A percentile compares a stretch with the other conserved stretches of the same genome.
Evolutionary conservation across 2,329 filamentous ascomycete species (phyloP).

Genomic region (Trichophyton verrucosum): DNA sequence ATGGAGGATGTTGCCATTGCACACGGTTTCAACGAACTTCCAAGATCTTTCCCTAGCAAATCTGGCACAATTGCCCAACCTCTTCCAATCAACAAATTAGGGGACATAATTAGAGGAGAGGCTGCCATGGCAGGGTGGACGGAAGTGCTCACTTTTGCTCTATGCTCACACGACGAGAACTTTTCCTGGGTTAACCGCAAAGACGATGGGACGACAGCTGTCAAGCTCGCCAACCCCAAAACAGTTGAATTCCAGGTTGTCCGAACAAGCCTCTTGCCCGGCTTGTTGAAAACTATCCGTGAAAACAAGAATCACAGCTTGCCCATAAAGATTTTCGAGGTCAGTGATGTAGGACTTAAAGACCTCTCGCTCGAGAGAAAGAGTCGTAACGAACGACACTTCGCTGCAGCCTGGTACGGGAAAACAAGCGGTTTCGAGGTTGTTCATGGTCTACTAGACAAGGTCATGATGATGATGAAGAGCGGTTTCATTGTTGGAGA

Average conservation of each 20-base stretch:
- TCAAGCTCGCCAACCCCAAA: conserved; percentile 84
- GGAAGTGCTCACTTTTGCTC: conserved; percentile 88
- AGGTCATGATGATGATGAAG: conserved; percentile 83
- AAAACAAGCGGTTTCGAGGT: conserved; percentile 91
- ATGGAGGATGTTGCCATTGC: conserved; percentile 98
- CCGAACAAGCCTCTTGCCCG: conserved; percentile 71
- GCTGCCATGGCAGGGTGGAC: conserved; percentile 90
- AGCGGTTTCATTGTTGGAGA: conserved; percentile 66
- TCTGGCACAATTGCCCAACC: conserved; percentile 77
- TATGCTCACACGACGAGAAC: conserved; percentile 97
- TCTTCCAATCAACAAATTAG: conserved; percentile 84
- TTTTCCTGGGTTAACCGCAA: conserved; percentile 87
- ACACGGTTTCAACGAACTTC: conserved; percentile 94
- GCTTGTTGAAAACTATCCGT: conserved; percentile 81
- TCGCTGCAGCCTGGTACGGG: conserved; percentile 90
- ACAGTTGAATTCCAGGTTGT: conserved; percentile 89
- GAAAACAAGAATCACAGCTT: conserved; percentile 85
- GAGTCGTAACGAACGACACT: conserved; percentile 85
- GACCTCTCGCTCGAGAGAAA: conserved; percentile 69
- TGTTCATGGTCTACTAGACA: conserved; percentile 86
- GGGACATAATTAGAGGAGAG: conserved; percentile 79
- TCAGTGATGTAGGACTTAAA: conserved; percentile 84
- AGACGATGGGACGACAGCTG: conserved; percentile 71
- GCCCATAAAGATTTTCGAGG: conserved; percentile 87
- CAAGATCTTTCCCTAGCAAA: conserved; percentile 73